Base-by-base conservation (phyloP, 306 rosid species). In the Sicyos edulis region DNA sequence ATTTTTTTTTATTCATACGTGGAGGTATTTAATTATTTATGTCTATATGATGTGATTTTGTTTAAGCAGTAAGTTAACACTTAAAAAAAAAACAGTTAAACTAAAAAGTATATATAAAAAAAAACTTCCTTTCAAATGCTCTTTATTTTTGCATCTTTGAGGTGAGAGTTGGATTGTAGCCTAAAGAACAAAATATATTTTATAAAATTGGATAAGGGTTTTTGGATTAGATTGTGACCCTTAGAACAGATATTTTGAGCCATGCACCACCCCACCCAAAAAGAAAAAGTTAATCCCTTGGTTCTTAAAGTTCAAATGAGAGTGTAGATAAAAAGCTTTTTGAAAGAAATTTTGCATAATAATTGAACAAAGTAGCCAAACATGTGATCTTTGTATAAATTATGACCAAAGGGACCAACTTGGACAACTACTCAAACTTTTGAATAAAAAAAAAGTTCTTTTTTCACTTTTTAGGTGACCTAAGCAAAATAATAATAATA, bases 371-470 rank as follows among this genome's bases (percentile, higher is more conserved):
- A 49, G 40, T 45, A 22, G 8, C 42, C 57, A 47, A 45, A 67
- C 56, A 67, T 67, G 55, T 65, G 54, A 65, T 21, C 8, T 14
- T 21, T 67, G 21, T 47, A 12, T 21, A 49, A 67, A 67, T 20
- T 45, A 42, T 67, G n/a, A 47, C 32, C 37, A 45, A 67, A 47
- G 19, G 34, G 71, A 67, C 56, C 72, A 65, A 67, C 42, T 67
- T 45, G 72, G 53, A 19, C 72, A 67, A 14, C 55, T 67, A 20
- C 72, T 8, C 72, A 45, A 45, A 45, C 47, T 42, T 32, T 60
- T 26, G 6, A 2, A 10, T 10, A 10, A 47, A 54, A 42, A 66
- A 66, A 44, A 44, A 8, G 54, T 65, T 20, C 0, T 6, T 45
- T 66, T 45, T 66, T 6, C 22, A 26, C 3, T 42, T 37, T 66